Evolutionary conservation across 495 filamentous ascomycete species (phyloP).

Genomic region (Penicillium bovifimosum): DNA sequence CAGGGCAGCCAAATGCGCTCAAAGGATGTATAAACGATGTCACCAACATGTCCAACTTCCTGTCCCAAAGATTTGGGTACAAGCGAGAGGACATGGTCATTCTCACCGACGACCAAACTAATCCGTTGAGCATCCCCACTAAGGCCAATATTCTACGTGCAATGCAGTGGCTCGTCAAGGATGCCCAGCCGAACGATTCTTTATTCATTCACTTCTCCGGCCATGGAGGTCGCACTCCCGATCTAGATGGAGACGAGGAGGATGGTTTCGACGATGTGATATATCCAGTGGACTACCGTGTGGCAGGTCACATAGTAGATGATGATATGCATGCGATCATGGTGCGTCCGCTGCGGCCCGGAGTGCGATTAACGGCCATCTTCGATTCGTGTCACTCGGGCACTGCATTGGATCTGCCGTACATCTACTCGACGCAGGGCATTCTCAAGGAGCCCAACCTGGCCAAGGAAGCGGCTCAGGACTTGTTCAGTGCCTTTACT

Average conservation of each 20-base stretch:
- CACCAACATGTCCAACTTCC: constrained; percentile 89
- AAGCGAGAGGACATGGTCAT: constrained; percentile 97
- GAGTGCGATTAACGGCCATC: constrained; percentile 90
- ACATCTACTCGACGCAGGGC: constrained; percentile 92
- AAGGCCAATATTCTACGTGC: constrained; percentile 92
- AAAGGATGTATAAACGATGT: constrained; percentile 97
- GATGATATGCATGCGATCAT: constrained; percentile 98
- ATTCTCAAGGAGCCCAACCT: constrained; percentile 96
- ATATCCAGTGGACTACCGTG: constrained; percentile 90
- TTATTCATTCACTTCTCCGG: constrained; percentile 97
- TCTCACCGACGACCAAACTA: constrained; percentile 91
- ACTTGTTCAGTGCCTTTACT: constrained; percentile 78
- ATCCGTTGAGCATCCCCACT: constrained; percentile 89
- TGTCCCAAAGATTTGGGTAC: constrained; percentile 81
- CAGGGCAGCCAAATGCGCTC: constrained; percentile 80
- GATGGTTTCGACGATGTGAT: constrained; percentile 98
- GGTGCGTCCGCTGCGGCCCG: constrained; percentile 76
- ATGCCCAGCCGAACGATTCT: constrained; percentile 90
- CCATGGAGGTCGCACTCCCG: constrained; percentile 91
- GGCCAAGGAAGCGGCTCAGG: constrained; percentile 93
- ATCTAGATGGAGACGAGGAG: constrained; percentile 91
- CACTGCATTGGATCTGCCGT: constrained; percentile 91
- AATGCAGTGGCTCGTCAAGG: constrained; percentile 98
- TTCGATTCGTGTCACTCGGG: constrained; percentile 99
- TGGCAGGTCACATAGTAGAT: constrained; percentile 88